Conservation (phyloP, 129 eudicot genomes). For the Artemisia argyi region DNA sequence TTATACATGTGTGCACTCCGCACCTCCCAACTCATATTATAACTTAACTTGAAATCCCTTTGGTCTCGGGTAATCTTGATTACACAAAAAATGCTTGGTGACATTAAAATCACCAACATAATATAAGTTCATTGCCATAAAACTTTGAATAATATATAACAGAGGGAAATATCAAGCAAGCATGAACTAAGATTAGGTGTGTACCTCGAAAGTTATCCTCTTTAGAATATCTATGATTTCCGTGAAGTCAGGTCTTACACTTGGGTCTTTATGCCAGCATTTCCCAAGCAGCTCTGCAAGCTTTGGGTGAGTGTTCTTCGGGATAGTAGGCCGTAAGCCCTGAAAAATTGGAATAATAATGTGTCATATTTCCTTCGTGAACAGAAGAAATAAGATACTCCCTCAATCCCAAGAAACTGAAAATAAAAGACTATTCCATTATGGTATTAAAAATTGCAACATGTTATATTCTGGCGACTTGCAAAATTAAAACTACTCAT, state of each 20-base stretch:
- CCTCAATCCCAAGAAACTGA: background rate
- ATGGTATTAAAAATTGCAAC: background rate
- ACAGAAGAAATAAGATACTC: background rate
- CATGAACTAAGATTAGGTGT: slow-evolving; percentile 1
- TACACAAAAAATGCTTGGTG: background rate
- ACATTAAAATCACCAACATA: background rate
- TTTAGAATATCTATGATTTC: slow-evolving; percentile 62
- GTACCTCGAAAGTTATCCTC: slow-evolving; percentile 71
- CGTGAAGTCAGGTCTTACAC: slow-evolving; percentile 81
- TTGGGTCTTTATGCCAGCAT: slow-evolving; percentile 96
- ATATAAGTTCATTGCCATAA: background rate
- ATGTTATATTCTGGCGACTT: background rate
- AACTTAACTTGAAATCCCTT: too few relatives aligned
- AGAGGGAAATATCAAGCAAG: background rate
- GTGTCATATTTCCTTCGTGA: background rate
- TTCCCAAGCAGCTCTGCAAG: slow-evolving; percentile 75
- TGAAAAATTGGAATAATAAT: slow-evolving; percentile 30
- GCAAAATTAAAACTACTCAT: background rate
- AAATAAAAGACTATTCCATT: slow-evolving; percentile 2
- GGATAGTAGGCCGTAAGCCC: slow-evolving; percentile 89
- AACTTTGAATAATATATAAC: background rate
- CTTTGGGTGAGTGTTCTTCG: slow-evolving; percentile 76
- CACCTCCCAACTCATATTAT: too few relatives aligned
- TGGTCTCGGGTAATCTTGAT: too few relatives aligned
- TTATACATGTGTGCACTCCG: too few relatives aligned